Base-by-base conservation (phyloP, 1,284 basidiomycete genomes). In the Macrocystidia cucumis region DNA sequence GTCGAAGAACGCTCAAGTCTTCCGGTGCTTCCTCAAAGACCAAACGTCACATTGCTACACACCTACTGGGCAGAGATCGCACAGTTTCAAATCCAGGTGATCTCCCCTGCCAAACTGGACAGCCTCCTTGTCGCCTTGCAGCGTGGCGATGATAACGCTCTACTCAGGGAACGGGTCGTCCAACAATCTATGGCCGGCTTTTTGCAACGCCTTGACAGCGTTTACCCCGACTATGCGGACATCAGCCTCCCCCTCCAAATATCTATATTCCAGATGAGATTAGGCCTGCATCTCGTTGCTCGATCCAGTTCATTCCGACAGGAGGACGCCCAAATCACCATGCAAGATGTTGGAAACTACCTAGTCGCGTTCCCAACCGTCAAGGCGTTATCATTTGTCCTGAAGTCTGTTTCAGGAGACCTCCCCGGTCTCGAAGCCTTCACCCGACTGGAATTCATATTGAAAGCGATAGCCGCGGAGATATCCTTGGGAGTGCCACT, bases 51-150 rank as follows among this genome's bases (percentile, higher is more conserved):
- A 3, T 72, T 72, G 3, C 62, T 97, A 4, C 77, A 80, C 31
- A 67, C 75, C 24, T 84, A 91, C 53, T 96, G 92, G 78, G 67
- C 75, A 11, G 93, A 98, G 54, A 69, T 91, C 4, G 60, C 67
- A 3, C 75, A 85, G 38, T 91, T 93, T 51, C 58, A 71, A 28
- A 50, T 43, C n/a, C 77, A 76, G 34, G 63, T 84, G 7, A 47
- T 77, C 5, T 52, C 65, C 3, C 42, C 60, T 3, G 41, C 60
- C n/a, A 79, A 69, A 50, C 49, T 80, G 9, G 62, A 59, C 45
- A 60, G 52, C 26, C 63, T 70, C 11, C 40, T 55, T 20, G 41
- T 25, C 14, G 50, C 54, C 11, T 47, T 78, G 12, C 44, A 56
- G 33, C 42, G 48, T 11, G 48, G 56, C 11, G 60, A 69, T 9